These are phyloP conservation scores for Calocybe gangraenosa DNA, from an alignment of 768 basidiomycete species.

Conservation along the genomic window DNA sequence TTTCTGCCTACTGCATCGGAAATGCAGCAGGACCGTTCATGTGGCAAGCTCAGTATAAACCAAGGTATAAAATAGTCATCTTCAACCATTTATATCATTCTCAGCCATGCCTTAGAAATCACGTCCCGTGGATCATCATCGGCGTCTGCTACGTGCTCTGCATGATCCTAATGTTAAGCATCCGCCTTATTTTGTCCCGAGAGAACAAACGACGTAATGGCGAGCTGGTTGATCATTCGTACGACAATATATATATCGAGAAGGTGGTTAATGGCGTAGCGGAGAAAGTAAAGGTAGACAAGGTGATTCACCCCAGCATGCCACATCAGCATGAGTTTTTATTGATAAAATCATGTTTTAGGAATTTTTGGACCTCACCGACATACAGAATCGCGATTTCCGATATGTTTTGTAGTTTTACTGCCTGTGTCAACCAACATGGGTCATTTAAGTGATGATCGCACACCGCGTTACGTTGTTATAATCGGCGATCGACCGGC, in stretches of 20 bases:
- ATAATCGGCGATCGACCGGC: no score
- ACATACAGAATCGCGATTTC: constrained; percentile 67
- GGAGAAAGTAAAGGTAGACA: constrained; percentile 57
- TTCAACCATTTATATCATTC: background rate
- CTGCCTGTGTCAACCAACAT: no score
- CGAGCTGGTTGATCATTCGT: constrained; percentile 47
- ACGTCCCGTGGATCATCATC: constrained; percentile 75
- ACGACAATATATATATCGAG: constrained; percentile 62
- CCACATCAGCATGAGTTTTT: background rate
- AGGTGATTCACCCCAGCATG: constrained; percentile 41
- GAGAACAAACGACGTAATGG: constrained; percentile 66
- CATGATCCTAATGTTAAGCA: constrained; percentile 39
- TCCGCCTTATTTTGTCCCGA: constrained; percentile 48
- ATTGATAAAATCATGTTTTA: constrained; percentile 19
- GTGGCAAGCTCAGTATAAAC: constrained; percentile 68
- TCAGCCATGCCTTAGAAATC: constrained; percentile 42
- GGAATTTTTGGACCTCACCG: constrained; percentile 74
- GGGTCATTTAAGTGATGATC: no score
- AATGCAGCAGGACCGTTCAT: constrained; percentile 74
- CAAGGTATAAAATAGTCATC: constrained; percentile 37
- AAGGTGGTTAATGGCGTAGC: constrained; percentile 47
- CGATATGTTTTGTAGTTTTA: constrained; percentile 64
- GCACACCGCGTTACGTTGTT: no score
- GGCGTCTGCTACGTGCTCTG: constrained; percentile 56
- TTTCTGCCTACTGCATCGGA: constrained; percentile 61